Base-by-base conservation (phyloP, 2,329 filamentous ascomycete species). In the Zelopaecilomyces penicillatus region DNA sequence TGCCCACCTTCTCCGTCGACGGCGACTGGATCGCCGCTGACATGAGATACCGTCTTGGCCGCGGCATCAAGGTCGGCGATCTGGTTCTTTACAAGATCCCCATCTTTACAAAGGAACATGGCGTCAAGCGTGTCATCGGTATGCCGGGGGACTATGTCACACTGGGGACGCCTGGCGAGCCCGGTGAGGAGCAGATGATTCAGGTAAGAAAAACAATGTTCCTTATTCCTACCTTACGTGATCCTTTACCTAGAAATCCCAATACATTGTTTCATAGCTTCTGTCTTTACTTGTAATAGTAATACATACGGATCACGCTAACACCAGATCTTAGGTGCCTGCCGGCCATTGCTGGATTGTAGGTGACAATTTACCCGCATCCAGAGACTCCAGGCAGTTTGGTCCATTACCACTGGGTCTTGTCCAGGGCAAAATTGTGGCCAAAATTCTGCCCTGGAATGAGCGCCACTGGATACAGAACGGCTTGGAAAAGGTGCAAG, bases 281-380 rank as follows among this genome's bases (percentile, higher is more conserved):
- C 30, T 11, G 27, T n/a, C 39, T n/a, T 5, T 19, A 6, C 7
- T 29, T 7, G 34, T 40, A 10, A 31, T 11, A 19, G 19, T 19
- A 19, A 19, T 19, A 19, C 19, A 19, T 19, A 3, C 19, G 19
- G 19, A 19, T 19, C 19, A 19, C 19, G 19, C 19, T 19, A 19
- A 19, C 19, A 19, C 19, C 19, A 19, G 3, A 44, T n/a, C 57
- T 9, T 26, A 94, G 86, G 80, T 98, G 11, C 93, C 93, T 0
- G 73, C 85, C 58, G 93, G 93, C 2, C 93, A 98, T 70, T 94
- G 89, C 57, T 97, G 88, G 80, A 70, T 96, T 5, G 78, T 82
- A 3, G 93, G 93, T 3, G 93, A 98, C 64, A 97, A 97, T 63
- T 60, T 95, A 49, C 74, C 80, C 3, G 84, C 78, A 57, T 96